Evolutionary conservation across 2,329 filamentous ascomycete genomes (phyloP).

Genomic region (Dothistroma septosporum): DNA sequence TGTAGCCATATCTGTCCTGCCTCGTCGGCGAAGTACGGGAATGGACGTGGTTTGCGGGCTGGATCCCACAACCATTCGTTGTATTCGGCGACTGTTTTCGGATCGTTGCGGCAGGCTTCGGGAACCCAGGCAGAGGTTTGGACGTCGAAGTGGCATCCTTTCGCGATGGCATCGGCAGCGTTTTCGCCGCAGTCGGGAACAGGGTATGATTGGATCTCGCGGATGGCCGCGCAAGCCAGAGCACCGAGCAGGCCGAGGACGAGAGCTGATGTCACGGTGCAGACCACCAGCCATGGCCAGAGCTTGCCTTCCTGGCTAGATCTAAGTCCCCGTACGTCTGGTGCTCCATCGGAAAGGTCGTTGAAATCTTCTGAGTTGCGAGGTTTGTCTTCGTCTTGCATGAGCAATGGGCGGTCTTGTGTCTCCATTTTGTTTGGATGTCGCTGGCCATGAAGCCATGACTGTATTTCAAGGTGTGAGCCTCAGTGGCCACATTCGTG

Average conservation of each 20-base stretch:
- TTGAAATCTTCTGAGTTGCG: neutral
- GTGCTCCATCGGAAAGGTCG: neutral
- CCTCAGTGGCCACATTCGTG: neutral
- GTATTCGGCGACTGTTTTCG: neutral
- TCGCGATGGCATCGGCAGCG: neutral
- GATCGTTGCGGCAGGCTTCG: neutral
- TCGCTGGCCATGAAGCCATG: neutral
- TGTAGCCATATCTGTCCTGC: neutral
- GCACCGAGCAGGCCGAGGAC: neutral
- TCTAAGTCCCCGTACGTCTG: neutral
- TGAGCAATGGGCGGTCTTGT: neutral
- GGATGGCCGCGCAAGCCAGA: neutral
- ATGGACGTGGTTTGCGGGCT: neutral
- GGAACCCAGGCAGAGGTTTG: neutral
- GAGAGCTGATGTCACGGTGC: neutral
- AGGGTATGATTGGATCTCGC: neutral
- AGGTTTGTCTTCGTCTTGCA: neutral
- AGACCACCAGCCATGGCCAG: neutral
- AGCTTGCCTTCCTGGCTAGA: neutral
- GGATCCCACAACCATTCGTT: neutral
- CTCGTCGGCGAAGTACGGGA: neutral
- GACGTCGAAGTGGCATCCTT: neutral
- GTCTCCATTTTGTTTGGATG: neutral
- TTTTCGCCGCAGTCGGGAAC: neutral
- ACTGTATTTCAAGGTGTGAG: neutral